Base-by-base conservation (phyloP, 192 early-diverging fungal species). In the Entomortierella beljakovae region DNA sequence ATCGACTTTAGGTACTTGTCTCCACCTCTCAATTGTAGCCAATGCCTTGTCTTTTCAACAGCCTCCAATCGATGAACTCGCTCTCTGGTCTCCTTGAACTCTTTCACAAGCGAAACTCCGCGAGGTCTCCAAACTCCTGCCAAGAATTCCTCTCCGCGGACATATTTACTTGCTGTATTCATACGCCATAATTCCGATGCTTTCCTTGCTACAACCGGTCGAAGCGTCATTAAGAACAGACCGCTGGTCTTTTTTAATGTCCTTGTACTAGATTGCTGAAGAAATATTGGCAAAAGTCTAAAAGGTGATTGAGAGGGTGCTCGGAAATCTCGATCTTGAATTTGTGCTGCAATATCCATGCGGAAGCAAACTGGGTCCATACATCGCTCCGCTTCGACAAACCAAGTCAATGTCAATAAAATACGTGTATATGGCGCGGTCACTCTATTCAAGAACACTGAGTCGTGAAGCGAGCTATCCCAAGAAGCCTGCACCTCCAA, bases 391-490 rank as follows among this genome's bases (percentile, higher is more conserved):
- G 89, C 84, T 48, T 87, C 87, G 3, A 92, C 70, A 20, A 80
- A 68, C 82, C 92, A 87, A 9, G 74, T 82, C 42, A 92, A 40
- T 1, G 85, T 70, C 26, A 93, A 79, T 23, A 87, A 64, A 9
- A 94, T 84, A 13, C 89, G 85, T 69, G 85, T 85, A 23, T 82
- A 75, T 6, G 87, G 60, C n/a, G 69, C 68, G 1, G 93, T 94
- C 8, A 91, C 85, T 49, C 84, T 58, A 61, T 94, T 90, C n/a
- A 94, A 75, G 51, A 93, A 84, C 3, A 86, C 56, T 3, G 88
- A 90, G 26, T 88, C 92, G 37, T 92, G 89, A 3, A 93, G 81
- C 1, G 93, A 91, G 6, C 90, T 91, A 46, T 94, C 93, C 93
- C 93, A 94, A 9, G 93, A 81, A 20, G 87, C 88, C 11, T 83